Percentiles rank a stretch among this genome's conserved stretches.
phyloP scores from a whole-genome alignment of 371 early-diverging fungal species.

The Chytridiales sp. region DNA sequence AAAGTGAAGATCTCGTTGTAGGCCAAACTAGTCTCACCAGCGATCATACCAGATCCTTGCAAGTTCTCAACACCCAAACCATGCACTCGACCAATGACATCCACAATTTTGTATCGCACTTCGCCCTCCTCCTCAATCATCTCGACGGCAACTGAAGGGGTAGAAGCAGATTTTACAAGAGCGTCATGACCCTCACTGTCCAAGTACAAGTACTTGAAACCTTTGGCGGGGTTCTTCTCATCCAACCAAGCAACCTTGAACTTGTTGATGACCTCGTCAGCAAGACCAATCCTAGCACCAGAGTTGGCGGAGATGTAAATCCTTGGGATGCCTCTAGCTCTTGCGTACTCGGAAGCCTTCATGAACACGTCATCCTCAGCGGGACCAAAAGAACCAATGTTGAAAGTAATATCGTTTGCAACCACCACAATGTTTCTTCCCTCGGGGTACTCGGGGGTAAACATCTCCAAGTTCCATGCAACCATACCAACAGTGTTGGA shows the following conservation, averaged over 20 bases:
- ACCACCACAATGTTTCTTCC: constrained; percentile 91
- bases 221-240: constrained; percentile 71
- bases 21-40: constrained; percentile 95
- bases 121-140: constrained; percentile 67
- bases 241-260: constrained; percentile 91
- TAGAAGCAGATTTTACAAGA: constrained; percentile 18
- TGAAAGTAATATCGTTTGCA: constrained; percentile 97
- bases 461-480: constrained; percentile 86
- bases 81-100: constrained; percentile 86
- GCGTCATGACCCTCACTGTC: constrained; percentile 62
- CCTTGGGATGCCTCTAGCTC: constrained; percentile 77
- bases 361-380: constrained; percentile 91
- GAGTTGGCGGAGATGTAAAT: constrained; percentile 98
- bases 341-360: constrained; percentile 87
- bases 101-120: constrained; percentile 78
- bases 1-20: constrained; percentile 97
- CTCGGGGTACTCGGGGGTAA: constrained; percentile 91
- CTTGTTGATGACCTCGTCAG: constrained; percentile 82
- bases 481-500: constrained; percentile 95
- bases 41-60: constrained; percentile 96
- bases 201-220: constrained; percentile 92
- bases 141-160: constrained; percentile 42
- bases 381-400: constrained; percentile 97
- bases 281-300: constrained; percentile 98
- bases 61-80: constrained; percentile 99